phyloP scores from a whole-genome alignment of 1,139 yeast genomes.

The Taphrina sp. region DNA sequence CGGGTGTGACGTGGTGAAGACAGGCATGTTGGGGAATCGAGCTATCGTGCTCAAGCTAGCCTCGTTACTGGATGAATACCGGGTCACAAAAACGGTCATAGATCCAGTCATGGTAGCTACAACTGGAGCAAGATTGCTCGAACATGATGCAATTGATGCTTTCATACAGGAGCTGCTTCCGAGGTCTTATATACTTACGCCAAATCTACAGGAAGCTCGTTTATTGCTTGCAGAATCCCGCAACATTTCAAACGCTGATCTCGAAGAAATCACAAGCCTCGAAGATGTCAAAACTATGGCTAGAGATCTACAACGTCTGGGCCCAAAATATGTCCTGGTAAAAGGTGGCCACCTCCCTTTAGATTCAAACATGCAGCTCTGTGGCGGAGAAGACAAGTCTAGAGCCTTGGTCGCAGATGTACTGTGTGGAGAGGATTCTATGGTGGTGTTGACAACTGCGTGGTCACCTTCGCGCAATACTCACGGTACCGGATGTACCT shows the following conservation, averaged over 20 bases:
- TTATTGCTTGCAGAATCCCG: conserved; percentile 43
- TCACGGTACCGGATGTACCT: conserved; percentile 91
- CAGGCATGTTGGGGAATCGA: conserved; percentile 60
- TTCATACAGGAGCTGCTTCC: conserved; percentile 54
- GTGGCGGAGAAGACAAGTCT: conserved; percentile 32
- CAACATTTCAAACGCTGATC: conserved; percentile 40
- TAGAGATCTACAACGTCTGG: conserved; percentile 48
- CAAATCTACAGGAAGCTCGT: conserved; percentile 68
- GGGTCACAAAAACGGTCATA: conserved; percentile 50
- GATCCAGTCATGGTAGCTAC: conserved; percentile 54
- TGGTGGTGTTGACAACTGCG: conserved; percentile 53
- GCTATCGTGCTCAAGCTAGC: conserved; percentile 57
- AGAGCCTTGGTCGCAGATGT: conserved; percentile 54
- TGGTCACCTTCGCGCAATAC: conserved; percentile 56
- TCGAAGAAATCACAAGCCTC: conserved; percentile 39
- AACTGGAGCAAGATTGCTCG: conserved; percentile 27
- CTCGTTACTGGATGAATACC: conserved; percentile 45
- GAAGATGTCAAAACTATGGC: conserved; percentile 52
- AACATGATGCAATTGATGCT: conserved; percentile 50
- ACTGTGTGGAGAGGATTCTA: conserved; percentile 53
- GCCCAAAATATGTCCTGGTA: conserved; percentile 59
- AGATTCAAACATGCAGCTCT: conserved; percentile 38
- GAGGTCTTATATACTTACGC: conserved; percentile 66
- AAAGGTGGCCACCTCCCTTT: conserved; percentile 81
- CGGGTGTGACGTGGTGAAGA: conserved; percentile 67